Evolutionary conservation across 176 grass and related monocot genomes (phyloP).

Genomic region (Pharus latifolius): DNA sequence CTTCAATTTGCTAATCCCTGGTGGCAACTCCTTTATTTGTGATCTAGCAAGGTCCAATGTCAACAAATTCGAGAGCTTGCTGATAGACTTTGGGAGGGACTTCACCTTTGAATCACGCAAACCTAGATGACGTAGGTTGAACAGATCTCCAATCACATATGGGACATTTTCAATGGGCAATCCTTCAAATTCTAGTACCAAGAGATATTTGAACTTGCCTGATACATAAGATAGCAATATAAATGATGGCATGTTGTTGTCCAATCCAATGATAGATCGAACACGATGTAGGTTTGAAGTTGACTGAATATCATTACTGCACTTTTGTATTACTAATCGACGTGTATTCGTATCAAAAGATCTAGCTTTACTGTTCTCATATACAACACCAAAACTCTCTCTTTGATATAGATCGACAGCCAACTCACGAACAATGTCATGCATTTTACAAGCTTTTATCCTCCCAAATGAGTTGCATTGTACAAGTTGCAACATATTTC

Average conservation of each 20-base stretch:
- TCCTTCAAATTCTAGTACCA: slow-evolving; percentile 2
- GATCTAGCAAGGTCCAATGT: not conserved
- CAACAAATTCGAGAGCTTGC: not conserved
- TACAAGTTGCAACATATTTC: slow-evolving; percentile 9
- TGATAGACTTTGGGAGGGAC: slow-evolving; percentile 6
- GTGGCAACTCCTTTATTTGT: not conserved
- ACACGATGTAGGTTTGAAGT: not conserved
- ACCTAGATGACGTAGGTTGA: slow-evolving; percentile 28
- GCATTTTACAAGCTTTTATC: not conserved
- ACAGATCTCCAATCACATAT: slow-evolving; percentile 11
- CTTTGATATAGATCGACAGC: not conserved
- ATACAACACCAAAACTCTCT: not conserved
- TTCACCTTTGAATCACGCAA: slow-evolving; percentile 22
- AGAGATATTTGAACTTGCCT: slow-evolving; percentile 2
- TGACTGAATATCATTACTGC: not conserved
- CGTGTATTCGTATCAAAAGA: not conserved
- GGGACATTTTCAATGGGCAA: not conserved
- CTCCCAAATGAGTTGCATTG: not conserved
- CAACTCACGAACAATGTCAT: slow-evolving; percentile 1
- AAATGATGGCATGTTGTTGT: not conserved
- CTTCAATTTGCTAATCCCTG: not conserved
- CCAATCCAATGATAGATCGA: slow-evolving; percentile 8
- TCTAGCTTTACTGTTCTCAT: not conserved
- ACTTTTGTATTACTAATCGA: not conserved
- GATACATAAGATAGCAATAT: not conserved